A percentile compares a stretch with the other conserved stretches of the same genome.
Evolutionary conservation across 352 stramenopile genomes (phyloP).

Genomic region (Saprolegnia parasitica): DNA sequence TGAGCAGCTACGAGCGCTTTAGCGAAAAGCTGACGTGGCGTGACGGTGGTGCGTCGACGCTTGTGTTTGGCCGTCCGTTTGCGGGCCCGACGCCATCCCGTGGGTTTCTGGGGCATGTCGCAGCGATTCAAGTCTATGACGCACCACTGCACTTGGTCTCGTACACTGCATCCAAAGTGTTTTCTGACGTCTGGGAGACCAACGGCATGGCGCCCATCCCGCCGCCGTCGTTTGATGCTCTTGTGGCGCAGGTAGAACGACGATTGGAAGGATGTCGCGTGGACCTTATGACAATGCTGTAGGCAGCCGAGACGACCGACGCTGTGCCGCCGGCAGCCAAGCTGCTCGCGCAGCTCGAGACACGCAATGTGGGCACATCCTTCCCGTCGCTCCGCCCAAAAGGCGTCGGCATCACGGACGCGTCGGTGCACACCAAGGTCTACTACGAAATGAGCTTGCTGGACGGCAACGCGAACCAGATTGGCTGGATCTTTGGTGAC

Average conservation of each 20-base stretch:
- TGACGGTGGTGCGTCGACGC: background rate
- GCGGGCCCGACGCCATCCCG: background rate
- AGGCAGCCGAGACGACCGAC: background rate
- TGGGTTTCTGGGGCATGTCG: constrained; percentile 35
- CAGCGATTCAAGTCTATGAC: constrained; percentile 58
- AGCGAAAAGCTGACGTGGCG: background rate
- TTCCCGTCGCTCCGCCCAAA: constrained; percentile 19
- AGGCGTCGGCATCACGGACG: background rate
- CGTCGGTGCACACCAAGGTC: constrained; percentile 10
- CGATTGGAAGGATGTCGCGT: too few species aligned
- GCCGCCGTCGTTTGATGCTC: background rate
- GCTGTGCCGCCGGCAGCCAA: background rate
- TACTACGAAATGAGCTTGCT: constrained; percentile 29
- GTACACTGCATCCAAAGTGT: background rate
- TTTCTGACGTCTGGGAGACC: background rate
- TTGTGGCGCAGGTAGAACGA: background rate
- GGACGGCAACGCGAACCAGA: constrained; percentile 7
- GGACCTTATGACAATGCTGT: background rate
- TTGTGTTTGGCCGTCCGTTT: constrained; percentile 12
- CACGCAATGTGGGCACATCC: background rate
- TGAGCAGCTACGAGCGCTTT: constrained; percentile 10
- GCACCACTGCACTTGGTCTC: constrained; percentile 34
- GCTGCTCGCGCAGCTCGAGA: background rate
- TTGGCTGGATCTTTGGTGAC: constrained; percentile 22
- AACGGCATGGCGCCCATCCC: background rate